Base-by-base conservation (phyloP, 2,329 filamentous ascomycete genomes). In the Hawksworthiomyces lignivorus region DNA sequence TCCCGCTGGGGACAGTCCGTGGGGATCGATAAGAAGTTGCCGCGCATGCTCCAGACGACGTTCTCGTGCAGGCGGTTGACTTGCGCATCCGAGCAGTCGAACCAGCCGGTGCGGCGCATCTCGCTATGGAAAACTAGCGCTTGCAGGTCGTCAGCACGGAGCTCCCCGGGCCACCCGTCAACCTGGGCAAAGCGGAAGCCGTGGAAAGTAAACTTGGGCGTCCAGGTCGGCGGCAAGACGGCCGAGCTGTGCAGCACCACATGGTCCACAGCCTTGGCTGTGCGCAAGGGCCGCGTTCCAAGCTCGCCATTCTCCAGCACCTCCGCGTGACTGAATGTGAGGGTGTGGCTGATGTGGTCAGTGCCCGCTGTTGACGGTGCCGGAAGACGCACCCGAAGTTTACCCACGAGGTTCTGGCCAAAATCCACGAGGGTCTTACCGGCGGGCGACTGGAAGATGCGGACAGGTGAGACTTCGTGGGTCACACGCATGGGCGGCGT, bases 1-100 rank as follows among this genome's bases (percentile, higher is more conserved):
- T 77, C 72, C 2, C 72, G 61, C 48, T 77, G 71, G 0, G 73
- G 73, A 48, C 72, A 77, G 50, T 80, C 76, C 0, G 73, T 80
- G 0, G 74, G 74, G 1, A 80, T 56, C 0, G 64, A 67, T 3
- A 79, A 49, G 48, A 80, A 79, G 48, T 80, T 80, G 1, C 73
- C 73, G 27, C 66, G 64, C 68, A 78, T 76, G 4, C 66, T 67
- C 75, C 75, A 79, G 28, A 62, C 52, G 1, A 72, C 63, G 40
- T 81, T 80, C 2, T 63, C 39, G 48, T 79, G 69, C 5, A 81
- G 64, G 31, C 68, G 58, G 49, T 77, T 80, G 22, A 80, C 49
- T 4, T 68, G 56, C 0, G 50, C 32, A 35, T 80, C 55, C 0
- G 75, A 80, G 45, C 69, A 77, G 9, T 62, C 54, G 37, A 80